Conservation (phyloP, 768 basidiomycete species). For the Suillus discolor region DNA sequence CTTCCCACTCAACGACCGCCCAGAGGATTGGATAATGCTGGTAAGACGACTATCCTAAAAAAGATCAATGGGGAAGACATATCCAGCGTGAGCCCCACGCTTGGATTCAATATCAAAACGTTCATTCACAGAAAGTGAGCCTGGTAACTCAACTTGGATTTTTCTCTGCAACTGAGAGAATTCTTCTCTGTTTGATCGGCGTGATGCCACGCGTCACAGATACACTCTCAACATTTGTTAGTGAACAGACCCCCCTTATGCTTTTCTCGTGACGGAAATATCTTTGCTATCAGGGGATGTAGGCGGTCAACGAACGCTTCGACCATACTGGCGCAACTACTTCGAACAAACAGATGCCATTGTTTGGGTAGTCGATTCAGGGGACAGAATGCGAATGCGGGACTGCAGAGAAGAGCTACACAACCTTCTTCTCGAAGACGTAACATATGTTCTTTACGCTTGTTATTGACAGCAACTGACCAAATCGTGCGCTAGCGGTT, state of each 20-base stretch:
- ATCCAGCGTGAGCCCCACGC: conserved; percentile 82
- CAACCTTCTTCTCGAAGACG: conserved; percentile 88
- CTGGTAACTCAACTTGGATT: conserved; percentile 23
- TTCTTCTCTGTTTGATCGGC: conserved; percentile 27
- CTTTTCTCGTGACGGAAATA: conserved; percentile 55
- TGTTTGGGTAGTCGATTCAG: conserved; percentile 98
- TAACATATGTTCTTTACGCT: conserved; percentile 40
- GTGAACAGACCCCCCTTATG: conserved; percentile 17
- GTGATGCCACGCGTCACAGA: conserved; percentile 25
- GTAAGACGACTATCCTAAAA: conserved; percentile 98
- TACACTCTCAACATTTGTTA: conserved; percentile 47
- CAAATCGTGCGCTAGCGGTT: conserved; percentile 58
- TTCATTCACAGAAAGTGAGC: conserved; percentile 86
- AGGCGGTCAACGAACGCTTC: conserved; percentile 92
- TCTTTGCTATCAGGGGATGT: conserved; percentile 92
- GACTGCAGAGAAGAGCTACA: conserved; percentile 91
- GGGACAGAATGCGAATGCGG: conserved; percentile 85
- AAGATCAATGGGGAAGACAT: conserved; percentile 94
- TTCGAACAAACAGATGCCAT: conserved; percentile 98
- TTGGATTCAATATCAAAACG: conserved; percentile 99
- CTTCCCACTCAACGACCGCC: conserved; percentile 21
- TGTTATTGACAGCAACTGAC: background rate
- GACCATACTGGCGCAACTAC: conserved; percentile 99
- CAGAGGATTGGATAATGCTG: conserved; percentile 97
- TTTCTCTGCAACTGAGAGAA: conserved; percentile 19